Evolutionary conservation across 257 asterid genomes (phyloP).

Genomic region (Vinca minor): DNA sequence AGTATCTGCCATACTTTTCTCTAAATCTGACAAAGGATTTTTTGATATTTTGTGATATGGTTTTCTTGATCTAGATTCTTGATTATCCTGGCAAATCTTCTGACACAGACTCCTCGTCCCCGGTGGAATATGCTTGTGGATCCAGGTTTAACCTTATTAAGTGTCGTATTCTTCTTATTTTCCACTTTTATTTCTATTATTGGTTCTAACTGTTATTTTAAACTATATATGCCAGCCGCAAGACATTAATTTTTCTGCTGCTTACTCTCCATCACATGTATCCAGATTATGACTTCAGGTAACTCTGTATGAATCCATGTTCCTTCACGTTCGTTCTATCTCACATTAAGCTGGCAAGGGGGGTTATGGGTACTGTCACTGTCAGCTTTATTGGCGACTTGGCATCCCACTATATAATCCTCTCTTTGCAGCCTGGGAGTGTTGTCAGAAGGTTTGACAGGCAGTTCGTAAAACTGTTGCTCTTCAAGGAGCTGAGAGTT

Average conservation of each 20-base stretch:
- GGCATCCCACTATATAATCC: conserved; percentile 94
- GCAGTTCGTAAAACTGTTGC: conserved; percentile 95
- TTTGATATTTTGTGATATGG: not conserved
- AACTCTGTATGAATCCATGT: conserved; percentile 48
- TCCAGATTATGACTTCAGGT: conserved; percentile 98
- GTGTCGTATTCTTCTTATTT: conserved; percentile 1
- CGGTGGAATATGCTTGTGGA: conserved; percentile 61
- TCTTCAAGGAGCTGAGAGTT: conserved; percentile 99
- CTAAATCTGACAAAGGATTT: not conserved
- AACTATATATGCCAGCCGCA: conserved; percentile 54
- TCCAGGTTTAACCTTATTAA: conserved; percentile 52
- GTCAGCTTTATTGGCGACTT: conserved; percentile 98
- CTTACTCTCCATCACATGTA: conserved; percentile 88
- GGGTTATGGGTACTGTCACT: conserved; percentile 98
- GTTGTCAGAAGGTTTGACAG: conserved; percentile 99
- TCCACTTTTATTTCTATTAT: conserved; percentile 5
- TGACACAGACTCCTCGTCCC: conserved; percentile 72
- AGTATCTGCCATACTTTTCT: not conserved
- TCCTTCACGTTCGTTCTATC: conserved; percentile 13
- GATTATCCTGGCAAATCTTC: conserved; percentile 69
- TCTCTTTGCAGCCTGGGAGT: conserved; percentile 72
- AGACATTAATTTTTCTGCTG: conserved; percentile 82
- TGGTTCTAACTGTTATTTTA: conserved; percentile 16
- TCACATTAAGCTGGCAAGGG: conserved; percentile 26
- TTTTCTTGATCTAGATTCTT: conserved; percentile 48